These are phyloP conservation scores for Serendipita sp. DNA, from an alignment of 768 basidiomycete species.

Conservation along the genomic window DNA sequence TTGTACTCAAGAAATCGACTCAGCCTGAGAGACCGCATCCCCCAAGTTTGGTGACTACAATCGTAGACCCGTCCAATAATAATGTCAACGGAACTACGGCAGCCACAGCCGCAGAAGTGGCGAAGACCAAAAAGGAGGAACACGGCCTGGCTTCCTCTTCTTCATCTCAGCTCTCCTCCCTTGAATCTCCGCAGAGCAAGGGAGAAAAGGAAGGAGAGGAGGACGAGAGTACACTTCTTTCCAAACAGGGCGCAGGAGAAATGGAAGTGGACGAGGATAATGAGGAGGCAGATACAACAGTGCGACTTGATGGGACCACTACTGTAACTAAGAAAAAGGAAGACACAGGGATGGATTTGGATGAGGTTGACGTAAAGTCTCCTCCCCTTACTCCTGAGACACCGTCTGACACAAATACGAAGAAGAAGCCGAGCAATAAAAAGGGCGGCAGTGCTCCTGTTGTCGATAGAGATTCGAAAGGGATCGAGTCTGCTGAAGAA, in stretches of 20 bases:
- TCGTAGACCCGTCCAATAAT: too few species aligned
- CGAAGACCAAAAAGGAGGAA: neutral
- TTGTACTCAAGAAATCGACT: neutral
- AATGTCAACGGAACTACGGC: too few species aligned
- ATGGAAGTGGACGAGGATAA: too few species aligned
- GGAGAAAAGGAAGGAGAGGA: too few species aligned
- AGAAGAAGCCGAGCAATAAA: neutral
- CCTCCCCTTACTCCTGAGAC: neutral
- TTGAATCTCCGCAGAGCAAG: neutral
- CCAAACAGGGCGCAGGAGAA: too few species aligned
- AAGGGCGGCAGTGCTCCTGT: neutral
- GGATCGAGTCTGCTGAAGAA: neutral
- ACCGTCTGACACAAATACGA: neutral
- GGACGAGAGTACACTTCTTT: too few species aligned
- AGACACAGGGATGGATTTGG: neutral
- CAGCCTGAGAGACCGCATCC: neutral
- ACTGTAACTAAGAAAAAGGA: neutral
- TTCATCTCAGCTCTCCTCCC: conserved; percentile 3
- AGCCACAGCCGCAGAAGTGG: too few species aligned
- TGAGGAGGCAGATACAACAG: too few species aligned
- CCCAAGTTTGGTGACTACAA: too few species aligned
- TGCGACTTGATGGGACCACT: neutral
- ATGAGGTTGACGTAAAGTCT: neutral
- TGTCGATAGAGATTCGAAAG: too few species aligned
- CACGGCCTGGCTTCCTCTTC: neutral